Base-by-base conservation (phyloP, 2,329 filamentous ascomycete species). In the Drechslerella coelobrocha region DNA sequence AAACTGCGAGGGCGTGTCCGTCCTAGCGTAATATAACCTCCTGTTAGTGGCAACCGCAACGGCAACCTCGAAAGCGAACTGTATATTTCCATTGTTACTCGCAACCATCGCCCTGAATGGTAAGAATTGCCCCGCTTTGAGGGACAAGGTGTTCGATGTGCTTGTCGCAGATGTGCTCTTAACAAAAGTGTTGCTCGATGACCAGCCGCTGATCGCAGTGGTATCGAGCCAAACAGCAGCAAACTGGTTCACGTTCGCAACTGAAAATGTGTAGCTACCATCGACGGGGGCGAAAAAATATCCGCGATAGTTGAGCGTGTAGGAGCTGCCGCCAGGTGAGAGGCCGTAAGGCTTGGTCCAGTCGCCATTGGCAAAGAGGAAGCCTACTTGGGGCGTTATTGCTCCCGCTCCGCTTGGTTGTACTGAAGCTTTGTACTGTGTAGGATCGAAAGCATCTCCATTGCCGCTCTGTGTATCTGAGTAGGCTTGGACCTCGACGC, bases 231-330 rank as follows among this genome's bases (percentile, higher is more conserved):
- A 63, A 9, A 21, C 39, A 31, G n/a, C n/a, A 21, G 21, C 53
- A 9, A 5, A 48, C 12, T 66, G 53, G 21, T 66, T 54, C 12
- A 10, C 53, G 0, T 2, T 29, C 0, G 9, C 26, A 27, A 60
- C 1, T 12, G 8, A 12, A 9, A 66, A 50, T 10, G 7, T 54
- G 23, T 66, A 66, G 12, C 9, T 47, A 1, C 24, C 48, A 2
- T 14, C 45, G 5, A 3, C 29, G 9, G 61, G 53, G 1, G 19
- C 47, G 21, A 37, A 66, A n/a, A 66, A 53, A 10, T 59, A 66
- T 0, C 61, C 61, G 12, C 61, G 53, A 27, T 52, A 60, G 12
- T 47, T 39, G 1, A 66, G 48, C 7, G 37, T n/a, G 43, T 66
- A 60, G 52, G 34, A 21, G 17, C 2, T 19, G 47, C 43, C 4